Conservation (phyloP, 2,329 filamentous ascomycete genomes). For the Chrysoporthe puriensis region DNA sequence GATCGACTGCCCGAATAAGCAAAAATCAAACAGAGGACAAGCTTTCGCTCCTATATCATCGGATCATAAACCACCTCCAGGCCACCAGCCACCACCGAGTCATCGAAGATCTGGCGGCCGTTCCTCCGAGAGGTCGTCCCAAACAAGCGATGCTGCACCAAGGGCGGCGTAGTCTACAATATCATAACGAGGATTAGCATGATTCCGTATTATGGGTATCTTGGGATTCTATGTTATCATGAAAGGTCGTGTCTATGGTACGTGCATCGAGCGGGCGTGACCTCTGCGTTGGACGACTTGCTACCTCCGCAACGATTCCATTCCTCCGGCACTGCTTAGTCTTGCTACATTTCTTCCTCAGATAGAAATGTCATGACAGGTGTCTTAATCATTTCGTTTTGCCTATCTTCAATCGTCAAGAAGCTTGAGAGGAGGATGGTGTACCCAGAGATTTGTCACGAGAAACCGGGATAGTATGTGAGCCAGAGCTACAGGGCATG, state of each 20-base stretch:
- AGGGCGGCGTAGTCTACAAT: background rate
- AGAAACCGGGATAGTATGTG: background rate
- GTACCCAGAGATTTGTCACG: too few relatives aligned
- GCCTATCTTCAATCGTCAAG: background rate
- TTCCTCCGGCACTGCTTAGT: background rate
- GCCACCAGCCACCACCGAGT: background rate
- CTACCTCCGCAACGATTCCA: background rate
- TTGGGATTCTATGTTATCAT: background rate
- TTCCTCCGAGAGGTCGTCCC: background rate
- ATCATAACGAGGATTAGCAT: background rate
- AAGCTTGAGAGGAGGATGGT: background rate
- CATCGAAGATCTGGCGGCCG: background rate
- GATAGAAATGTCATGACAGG: background rate
- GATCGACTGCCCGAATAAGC: constrained; percentile 2
- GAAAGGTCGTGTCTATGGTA: background rate
- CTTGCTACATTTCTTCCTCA: background rate
- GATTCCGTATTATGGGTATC: background rate
- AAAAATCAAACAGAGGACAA: background rate
- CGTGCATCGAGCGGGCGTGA: background rate
- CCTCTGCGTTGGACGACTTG: background rate
- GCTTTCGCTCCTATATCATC: background rate
- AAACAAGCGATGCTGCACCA: background rate
- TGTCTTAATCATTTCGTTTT: background rate
- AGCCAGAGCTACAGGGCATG: background rate
- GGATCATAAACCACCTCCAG: background rate